Evolutionary conservation across 345 rosid species (phyloP).

Genomic region (Syzygium oleosum): DNA sequence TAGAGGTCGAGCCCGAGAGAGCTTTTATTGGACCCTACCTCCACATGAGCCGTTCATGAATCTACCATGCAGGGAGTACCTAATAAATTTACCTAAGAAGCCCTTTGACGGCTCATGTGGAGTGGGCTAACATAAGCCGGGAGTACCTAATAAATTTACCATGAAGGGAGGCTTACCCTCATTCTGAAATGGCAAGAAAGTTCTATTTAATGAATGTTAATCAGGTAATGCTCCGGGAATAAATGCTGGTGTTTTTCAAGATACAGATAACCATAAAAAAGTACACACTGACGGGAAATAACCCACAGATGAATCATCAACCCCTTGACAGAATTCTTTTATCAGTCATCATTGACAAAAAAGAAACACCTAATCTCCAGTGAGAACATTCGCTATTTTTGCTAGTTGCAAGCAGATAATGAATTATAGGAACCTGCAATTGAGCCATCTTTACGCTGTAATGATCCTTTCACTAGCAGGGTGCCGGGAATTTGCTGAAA

Average conservation of each 20-base stretch:
- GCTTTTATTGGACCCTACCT: background rate
- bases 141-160: background rate
- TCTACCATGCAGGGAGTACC: background rate
- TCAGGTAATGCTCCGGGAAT: background rate
- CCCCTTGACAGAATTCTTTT: background rate
- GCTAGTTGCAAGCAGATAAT: background rate
- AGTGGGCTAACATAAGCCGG: background rate
- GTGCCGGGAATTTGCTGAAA: conserved; percentile 85
- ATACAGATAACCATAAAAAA: background rate
- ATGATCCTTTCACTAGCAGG: conserved; percentile 69
- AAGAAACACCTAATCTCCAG: background rate
- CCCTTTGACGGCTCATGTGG: background rate
- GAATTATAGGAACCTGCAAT: conserved; percentile 37
- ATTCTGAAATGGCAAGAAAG: background rate
- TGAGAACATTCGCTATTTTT: background rate
- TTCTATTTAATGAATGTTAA: background rate
- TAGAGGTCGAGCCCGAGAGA: background rate
- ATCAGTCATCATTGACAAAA: background rate
- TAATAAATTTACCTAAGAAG: background rate
- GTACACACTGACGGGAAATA: background rate
- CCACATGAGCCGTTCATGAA: background rate
- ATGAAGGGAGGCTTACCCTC: background rate
- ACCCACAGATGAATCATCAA: background rate
- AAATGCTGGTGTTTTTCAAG: background rate
- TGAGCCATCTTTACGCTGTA: conserved; percentile 41